These are phyloP conservation scores for Papilionanthe hybrid DNA, from an alignment of 116 monocot species.

Conservation along the genomic window DNA sequence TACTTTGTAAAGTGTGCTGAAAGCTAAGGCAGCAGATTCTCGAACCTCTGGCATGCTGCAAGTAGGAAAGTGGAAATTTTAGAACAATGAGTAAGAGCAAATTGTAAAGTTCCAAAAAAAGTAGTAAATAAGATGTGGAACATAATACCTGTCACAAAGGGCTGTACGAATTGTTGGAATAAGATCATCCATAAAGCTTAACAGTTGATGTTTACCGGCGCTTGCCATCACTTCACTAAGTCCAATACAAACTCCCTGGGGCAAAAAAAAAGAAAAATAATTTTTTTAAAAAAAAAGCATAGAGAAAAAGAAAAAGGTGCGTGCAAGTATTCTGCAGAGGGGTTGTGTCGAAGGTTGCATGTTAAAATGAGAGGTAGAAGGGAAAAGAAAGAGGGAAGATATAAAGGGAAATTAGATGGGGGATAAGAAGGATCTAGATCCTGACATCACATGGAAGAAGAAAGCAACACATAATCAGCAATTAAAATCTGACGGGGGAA, in stretches of 20 bases:
- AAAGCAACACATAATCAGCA: background rate
- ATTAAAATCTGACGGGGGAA: background rate
- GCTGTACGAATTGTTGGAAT: constrained; percentile 94
- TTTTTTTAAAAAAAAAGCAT: background rate
- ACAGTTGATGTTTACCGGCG: constrained; percentile 87
- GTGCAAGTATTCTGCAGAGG: too few relatives aligned
- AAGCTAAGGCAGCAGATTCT: constrained; percentile 93
- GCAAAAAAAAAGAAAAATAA: background rate
- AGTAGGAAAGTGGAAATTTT: constrained; percentile 13
- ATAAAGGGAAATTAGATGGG: too few relatives aligned
- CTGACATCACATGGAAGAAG: too few relatives aligned
- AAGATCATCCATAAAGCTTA: constrained; percentile 88
- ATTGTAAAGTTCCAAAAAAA: background rate
- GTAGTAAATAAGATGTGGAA: background rate
- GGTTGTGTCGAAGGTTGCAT: too few relatives aligned
- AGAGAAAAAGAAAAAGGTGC: background rate
- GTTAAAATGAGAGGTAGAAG: too few relatives aligned
- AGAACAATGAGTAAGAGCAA: constrained; percentile 1
- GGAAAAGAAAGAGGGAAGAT: too few relatives aligned
- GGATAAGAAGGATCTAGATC: too few relatives aligned
- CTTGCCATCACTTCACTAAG: constrained; percentile 96
- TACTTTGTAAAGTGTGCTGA: constrained; percentile 99
- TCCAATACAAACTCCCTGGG: constrained; percentile 93
- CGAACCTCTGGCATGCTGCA: constrained; percentile 79
- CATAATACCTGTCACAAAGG: constrained; percentile 81